Evolutionary conservation across 139 green algal genomes (phyloP).

Genomic region (Nannochloris sp.): DNA sequence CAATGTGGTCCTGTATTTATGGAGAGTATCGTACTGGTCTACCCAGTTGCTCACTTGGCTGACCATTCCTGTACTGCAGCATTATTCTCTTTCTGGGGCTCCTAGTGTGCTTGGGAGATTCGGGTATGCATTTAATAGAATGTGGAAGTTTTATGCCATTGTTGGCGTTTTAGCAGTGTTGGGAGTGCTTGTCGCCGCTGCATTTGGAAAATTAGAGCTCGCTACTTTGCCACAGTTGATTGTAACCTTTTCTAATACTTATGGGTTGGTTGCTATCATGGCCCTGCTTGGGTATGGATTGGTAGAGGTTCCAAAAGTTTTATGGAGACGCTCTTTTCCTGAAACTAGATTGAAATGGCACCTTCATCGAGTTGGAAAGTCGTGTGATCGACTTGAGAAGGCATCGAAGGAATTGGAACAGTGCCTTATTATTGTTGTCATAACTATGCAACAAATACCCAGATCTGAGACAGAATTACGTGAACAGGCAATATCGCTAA

Average conservation of each 20-base stretch:
- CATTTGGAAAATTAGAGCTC: constrained; percentile 32
- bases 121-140: constrained; percentile 48
- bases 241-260: constrained; percentile 78
- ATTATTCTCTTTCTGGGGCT: constrained; percentile 77
- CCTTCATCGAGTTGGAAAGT: constrained; percentile 26
- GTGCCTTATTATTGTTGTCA: constrained; percentile 35
- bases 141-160: constrained; percentile 63
- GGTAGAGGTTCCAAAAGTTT: constrained; percentile 68
- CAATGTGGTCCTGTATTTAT: constrained; percentile 40
- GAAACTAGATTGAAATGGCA: constrained; percentile 32
- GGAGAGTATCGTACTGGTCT: constrained; percentile 67
- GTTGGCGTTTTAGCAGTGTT: constrained; percentile 44
- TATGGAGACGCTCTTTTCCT: constrained; percentile 61
- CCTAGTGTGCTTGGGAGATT: constrained; percentile 59
- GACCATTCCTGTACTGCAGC: constrained; percentile 75
- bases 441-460: constrained; percentile 54
- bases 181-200: constrained; percentile 45
- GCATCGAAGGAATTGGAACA: constrained; percentile 27
- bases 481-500: constrained; percentile 56
- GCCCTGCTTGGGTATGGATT: constrained; percentile 83
- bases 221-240: constrained; percentile 45
- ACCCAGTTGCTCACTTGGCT: constrained; percentile 78
- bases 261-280: constrained; percentile 67
- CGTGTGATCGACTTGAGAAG: constrained; percentile 43
- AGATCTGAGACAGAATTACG: constrained; percentile 52